Base-by-base conservation (phyloP, 345 rosid species). In the Erucastrum elatum region DNA sequence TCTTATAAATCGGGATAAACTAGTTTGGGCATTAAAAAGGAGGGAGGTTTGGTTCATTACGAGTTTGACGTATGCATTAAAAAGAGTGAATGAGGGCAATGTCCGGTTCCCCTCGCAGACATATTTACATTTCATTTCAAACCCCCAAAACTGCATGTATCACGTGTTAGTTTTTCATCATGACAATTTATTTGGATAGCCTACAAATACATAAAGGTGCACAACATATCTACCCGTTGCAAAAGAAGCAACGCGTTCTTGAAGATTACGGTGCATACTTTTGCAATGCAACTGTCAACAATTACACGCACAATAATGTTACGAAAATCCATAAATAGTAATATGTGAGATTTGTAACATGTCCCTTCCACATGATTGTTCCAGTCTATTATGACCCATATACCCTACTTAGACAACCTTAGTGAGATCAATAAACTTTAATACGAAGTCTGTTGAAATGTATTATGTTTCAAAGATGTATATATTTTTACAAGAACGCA, bases 161-260 rank as follows among this genome's bases (percentile, higher is more conserved):
- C 62, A 58, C 62, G 62, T 58, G 62, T 58, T 58, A 1, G 62
- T 58, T 25, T 21, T 58, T 8, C 10, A 58, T 9, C 30, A 25
- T 58, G 27, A 1, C 5, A 4, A 58, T 58, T 58, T 58, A 8
- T 59, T 59, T 59, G 64, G 64, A 10, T 59, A 9, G 31, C 31
- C 61, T 55, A 17, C 27, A 55, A 53, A 13, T 53, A 55, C 6
- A 59, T 59, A 62, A 30, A 62, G 66, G 30, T 62, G 65, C 3
- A 61, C 35, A 61, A 29, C 17, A 27, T 33, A 33, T 33, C 46
- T 39, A 39, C 12, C 46, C 12, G 3, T 10, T 10, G 68, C 49
- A 34, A 64, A 33, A 64, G 49, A 64, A 34, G 34, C 46, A 34
- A 33, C 68, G 46, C 68, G 68, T 64, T 64, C 27, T 64, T 64